Evolutionary conservation across 2,329 filamentous ascomycete genomes (phyloP).

Genomic region (Hirsutella thompsonii): DNA sequence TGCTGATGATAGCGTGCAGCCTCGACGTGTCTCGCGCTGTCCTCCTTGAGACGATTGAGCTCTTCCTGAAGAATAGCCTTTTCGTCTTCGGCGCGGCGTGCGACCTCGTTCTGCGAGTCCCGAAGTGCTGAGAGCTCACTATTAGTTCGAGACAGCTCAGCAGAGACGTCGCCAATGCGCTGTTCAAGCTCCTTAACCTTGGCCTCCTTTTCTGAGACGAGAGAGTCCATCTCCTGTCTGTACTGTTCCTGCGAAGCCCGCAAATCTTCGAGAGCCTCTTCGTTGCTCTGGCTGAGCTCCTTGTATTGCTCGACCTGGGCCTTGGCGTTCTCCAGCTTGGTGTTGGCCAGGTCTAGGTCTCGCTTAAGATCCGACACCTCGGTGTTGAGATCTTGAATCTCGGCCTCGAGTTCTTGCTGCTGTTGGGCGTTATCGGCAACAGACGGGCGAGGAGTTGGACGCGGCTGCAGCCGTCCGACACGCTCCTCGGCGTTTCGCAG

Average conservation of each 20-base stretch:
- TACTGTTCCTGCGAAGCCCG: constrained; percentile 76
- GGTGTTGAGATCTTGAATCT: constrained; percentile 67
- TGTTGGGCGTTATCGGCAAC: constrained; percentile 28
- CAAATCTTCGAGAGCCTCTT: constrained; percentile 74
- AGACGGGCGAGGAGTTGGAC: constrained; percentile 49
- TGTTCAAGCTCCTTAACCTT: constrained; percentile 73
- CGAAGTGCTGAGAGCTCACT: constrained; percentile 69
- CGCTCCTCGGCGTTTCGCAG: constrained; percentile 83
- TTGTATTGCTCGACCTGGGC: constrained; percentile 79
- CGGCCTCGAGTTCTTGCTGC: constrained; percentile 39
- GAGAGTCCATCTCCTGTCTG: constrained; percentile 68
- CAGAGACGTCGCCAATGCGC: constrained; percentile 69
- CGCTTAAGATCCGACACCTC: constrained; percentile 80
- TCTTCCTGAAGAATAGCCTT: constrained; percentile 69
- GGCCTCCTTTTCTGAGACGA: constrained; percentile 64
- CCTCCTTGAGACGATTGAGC: constrained; percentile 68
- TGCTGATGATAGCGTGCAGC: constrained; percentile 78
- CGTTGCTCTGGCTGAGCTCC: constrained; percentile 71
- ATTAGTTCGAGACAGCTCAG: constrained; percentile 72
- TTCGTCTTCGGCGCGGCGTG: constrained; percentile 64
- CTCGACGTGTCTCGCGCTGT: constrained; percentile 66
- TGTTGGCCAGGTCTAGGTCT: constrained; percentile 68
- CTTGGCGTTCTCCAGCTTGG: constrained; percentile 71
- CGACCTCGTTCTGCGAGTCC: constrained; percentile 65
- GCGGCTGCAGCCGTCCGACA: constrained; percentile 67